Evolutionary conservation across 2,329 filamentous ascomycete species (phyloP), one percentile per base, ranked within the genome.

Genomic region (Penicillium sp.): DNA sequence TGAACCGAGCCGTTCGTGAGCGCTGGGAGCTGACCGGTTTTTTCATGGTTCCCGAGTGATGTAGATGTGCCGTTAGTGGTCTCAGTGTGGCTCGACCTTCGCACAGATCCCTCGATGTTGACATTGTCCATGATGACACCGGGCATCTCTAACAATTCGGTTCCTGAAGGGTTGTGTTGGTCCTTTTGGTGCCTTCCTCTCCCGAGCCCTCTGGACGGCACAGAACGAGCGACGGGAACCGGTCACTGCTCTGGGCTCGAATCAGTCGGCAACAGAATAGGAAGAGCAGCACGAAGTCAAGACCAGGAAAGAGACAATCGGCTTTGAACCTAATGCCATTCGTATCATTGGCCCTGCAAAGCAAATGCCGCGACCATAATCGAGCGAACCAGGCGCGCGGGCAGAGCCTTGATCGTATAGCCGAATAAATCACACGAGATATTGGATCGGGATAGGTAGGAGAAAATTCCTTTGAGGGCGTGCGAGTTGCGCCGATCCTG

Each of bases 81-180:
- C 37, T 57, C 52, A 35, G 45, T 48, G 27, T 42, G 38, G 37
- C 39, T 47, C 34, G 51, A 38, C 30, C 50, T 52, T 32, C 44
- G 52, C 36, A 47, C 43, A 39, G 52, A 47, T 50, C 51, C 53
- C 42, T 56, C 56, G 35, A 51, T 37, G 30, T 48, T 59, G 48
- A 48, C 50, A 54, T 62, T 53, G 37, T 66, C 64, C 64, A 67
- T 67, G 52, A 66, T 50, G 54, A 67, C 56, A 39, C 64, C 64
- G 52, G 64, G 64, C 64, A 67, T 67, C 35, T 64, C 59, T 62
- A 45, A 39, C 23, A 37, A 35, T 35, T 25, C 25, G 31, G 25
- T 22, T 43, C 35, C 36, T 39, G 39, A 30, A 29, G 30, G 30
- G 37, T 37, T 39, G 37, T 37, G 37, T 37, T 45, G 39, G 26